phyloP scores from a whole-genome alignment of 208 protist species.

The Trypanosoma grayi region DNA sequence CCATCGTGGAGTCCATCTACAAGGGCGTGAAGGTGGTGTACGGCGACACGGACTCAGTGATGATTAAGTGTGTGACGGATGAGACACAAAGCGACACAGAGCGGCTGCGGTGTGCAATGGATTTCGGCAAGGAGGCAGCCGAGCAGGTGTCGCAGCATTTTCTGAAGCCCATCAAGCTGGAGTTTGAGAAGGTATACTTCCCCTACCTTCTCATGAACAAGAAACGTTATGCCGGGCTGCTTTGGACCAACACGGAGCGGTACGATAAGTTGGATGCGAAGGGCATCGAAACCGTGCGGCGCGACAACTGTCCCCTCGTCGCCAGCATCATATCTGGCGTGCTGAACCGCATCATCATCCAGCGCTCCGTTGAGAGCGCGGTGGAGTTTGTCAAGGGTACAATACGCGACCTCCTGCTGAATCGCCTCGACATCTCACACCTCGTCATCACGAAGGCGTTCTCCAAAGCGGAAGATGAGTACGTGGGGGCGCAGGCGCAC shows the following conservation, averaged over 20 bases:
- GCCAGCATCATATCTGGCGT: constrained; percentile 80
- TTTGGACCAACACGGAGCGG: constrained; percentile 97
- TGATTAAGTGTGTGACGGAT: constrained; percentile 92
- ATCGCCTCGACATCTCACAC: constrained; percentile 84
- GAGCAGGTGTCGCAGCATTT: constrained; percentile 83
- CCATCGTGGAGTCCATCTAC: constrained; percentile 94
- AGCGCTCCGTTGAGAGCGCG: constrained; percentile 83
- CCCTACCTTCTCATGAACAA: constrained; percentile 99
- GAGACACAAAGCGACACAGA: constrained; percentile 65
- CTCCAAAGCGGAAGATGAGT: constrained; percentile 95
- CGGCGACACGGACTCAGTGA: constrained; percentile 99
- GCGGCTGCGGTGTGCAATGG: constrained; percentile 52
- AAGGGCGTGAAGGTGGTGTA: constrained; percentile 98
- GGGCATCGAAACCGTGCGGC: constrained; percentile 98
- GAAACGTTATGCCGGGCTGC: constrained; percentile 99
- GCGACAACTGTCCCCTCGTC: constrained; percentile 98
- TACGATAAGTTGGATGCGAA: constrained; percentile 99
- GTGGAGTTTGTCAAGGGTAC: constrained; percentile 90
- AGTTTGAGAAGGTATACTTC: constrained; percentile 99
- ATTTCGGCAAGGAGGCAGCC: constrained; percentile 93
- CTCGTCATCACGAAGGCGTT: constrained; percentile 87
- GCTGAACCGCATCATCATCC: constrained; percentile 83
- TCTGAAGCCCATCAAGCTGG: constrained; percentile 97
- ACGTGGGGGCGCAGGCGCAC: constrained; percentile 84
- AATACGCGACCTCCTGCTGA: constrained; percentile 83